These are phyloP conservation scores for Murraya koenigii DNA, from an alignment of 345 rosid genomes.

Conservation along the genomic window DNA sequence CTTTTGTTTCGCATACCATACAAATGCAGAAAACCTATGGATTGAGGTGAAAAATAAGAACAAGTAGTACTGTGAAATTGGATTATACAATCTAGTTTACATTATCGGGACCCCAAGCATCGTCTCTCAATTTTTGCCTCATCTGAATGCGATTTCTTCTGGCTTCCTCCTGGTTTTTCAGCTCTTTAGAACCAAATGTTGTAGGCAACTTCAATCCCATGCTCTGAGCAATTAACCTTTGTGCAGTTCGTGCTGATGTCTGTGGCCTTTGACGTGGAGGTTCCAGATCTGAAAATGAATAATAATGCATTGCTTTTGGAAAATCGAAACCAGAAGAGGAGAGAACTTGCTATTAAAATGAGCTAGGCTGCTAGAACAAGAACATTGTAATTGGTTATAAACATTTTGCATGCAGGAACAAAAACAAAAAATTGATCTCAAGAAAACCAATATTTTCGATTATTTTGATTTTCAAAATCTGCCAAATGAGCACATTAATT, in stretches of 20 bases:
- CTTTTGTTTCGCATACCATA: background rate
- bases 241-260: conserved; percentile 92
- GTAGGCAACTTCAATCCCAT: conserved; percentile 84
- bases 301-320: background rate
- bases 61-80: background rate
- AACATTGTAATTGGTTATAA: background rate
- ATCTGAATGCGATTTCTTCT: conserved; percentile 67
- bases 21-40: background rate
- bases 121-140: conserved; percentile 75
- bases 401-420: background rate
- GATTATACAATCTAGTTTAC: conserved; percentile 4
- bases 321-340: background rate
- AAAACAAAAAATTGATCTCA: background rate
- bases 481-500: background rate
- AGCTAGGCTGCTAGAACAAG: background rate
- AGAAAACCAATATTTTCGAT: background rate
- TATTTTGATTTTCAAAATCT: background rate
- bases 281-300: conserved; percentile 59
- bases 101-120: conserved; percentile 84
- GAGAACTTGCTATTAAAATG: background rate
- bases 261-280: conserved; percentile 86
- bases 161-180: conserved; percentile 80
- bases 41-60: background rate
- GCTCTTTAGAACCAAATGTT: conserved; percentile 59
- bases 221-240: conserved; percentile 84